Percentiles rank a stretch among this genome's conserved stretches.
Conservation (phyloP, 2,329 filamentous ascomycete species). For the Talaromyces sp. region DNA sequence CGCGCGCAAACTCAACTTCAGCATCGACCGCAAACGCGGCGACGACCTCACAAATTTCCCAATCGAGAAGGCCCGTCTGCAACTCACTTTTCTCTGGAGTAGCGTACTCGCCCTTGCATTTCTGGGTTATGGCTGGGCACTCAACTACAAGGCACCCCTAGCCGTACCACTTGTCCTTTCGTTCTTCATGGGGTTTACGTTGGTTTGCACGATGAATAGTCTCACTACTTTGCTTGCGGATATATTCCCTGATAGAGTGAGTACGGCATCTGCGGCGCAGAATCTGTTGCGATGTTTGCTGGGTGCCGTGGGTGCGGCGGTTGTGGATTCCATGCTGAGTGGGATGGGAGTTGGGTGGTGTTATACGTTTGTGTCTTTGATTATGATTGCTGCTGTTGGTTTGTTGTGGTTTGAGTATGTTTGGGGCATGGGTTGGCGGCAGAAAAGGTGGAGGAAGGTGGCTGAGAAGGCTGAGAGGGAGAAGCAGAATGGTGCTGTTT, state of each 20-base stretch:
- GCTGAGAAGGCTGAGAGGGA: conserved; percentile 10
- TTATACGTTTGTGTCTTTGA: conserved; percentile 36
- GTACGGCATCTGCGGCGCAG: conserved; percentile 35
- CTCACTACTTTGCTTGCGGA: conserved; percentile 47
- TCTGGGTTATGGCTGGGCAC: conserved; percentile 39
- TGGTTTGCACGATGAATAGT: conserved; percentile 36
- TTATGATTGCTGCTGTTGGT: conserved; percentile 34
- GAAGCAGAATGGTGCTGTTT: neutral
- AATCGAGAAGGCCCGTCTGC: conserved; percentile 43
- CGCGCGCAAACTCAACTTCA: conserved; percentile 59
- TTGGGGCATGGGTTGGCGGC: conserved; percentile 28
- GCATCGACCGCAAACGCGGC: conserved; percentile 56
- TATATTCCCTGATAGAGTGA: conserved; percentile 32
- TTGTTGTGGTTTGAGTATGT: conserved; percentile 28
- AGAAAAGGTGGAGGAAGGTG: conserved; percentile 19
- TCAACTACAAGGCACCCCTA: conserved; percentile 32
- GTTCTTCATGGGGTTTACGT: conserved; percentile 33
- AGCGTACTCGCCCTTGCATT: conserved; percentile 27
- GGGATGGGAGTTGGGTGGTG: conserved; percentile 38
- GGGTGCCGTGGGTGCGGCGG: conserved; percentile 34
- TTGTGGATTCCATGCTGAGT: conserved; percentile 34
- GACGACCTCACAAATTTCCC: conserved; percentile 53
- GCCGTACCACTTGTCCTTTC: conserved; percentile 33
- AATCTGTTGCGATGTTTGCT: conserved; percentile 37
- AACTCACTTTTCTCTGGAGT: conserved; percentile 32